Evolutionary conservation across 2,329 filamentous ascomycete genomes (phyloP).

Genomic region (Sporothrix brunneoviolacea): DNA sequence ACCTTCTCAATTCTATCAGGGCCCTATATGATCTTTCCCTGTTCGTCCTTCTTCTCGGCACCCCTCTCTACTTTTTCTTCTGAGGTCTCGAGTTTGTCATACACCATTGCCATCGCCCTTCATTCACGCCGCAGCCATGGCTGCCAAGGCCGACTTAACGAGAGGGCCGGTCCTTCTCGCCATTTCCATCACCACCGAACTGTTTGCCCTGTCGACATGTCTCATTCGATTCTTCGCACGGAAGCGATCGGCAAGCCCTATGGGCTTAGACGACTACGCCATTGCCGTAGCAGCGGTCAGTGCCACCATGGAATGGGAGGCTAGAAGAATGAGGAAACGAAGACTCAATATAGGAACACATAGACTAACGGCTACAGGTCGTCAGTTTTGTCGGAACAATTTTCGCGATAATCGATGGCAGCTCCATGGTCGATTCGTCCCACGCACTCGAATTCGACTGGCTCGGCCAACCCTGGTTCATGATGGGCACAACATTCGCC

Average conservation of each 20-base stretch:
- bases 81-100: no score
- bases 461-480: constrained; percentile 31
- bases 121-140: constrained; percentile 17
- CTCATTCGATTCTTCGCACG: constrained; percentile 28
- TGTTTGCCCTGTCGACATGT: constrained; percentile 29
- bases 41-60: background rate
- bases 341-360: background rate
- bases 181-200: constrained; percentile 27
- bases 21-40: no score
- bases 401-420: constrained; percentile 29
- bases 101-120: no score
- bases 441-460: constrained; percentile 29
- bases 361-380: constrained; percentile 19
- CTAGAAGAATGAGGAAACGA: no score
- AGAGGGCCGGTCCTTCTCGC: constrained; percentile 32
- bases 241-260: constrained; percentile 21
- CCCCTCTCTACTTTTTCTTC: background rate
- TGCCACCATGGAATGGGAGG: background rate
- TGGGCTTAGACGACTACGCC: constrained; percentile 30
- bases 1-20: no score
- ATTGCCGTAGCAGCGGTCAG: constrained; percentile 28
- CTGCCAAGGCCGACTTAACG: constrained; percentile 23
- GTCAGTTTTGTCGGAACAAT: constrained; percentile 29
- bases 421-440: constrained; percentile 20
- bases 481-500: constrained; percentile 29